Evolutionary conservation across 345 rosid species (phyloP).

Genomic region (Eucalyptus pauciflora): DNA sequence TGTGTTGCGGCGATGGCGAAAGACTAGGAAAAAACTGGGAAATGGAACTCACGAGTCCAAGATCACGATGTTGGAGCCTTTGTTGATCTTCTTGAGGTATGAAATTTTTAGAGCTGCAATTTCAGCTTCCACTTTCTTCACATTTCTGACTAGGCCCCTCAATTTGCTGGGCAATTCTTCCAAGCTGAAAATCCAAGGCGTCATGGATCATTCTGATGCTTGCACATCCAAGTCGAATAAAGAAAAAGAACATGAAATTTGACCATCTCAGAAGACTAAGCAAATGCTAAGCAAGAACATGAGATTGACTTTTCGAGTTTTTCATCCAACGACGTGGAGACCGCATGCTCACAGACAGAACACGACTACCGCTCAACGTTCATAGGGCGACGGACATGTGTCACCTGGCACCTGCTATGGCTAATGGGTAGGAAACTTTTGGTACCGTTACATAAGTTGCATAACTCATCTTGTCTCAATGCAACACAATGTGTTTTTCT

Average conservation of each 20-base stretch:
- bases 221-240: conserved; percentile 31
- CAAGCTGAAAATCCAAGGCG: conserved; percentile 26
- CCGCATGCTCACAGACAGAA: neutral
- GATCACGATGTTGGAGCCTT: conserved; percentile 73
- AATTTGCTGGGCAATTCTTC: conserved; percentile 81
- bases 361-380: neutral
- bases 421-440: neutral
- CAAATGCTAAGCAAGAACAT: neutral
- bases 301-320: neutral
- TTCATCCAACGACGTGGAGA: neutral
- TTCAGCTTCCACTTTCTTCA: conserved; percentile 83
- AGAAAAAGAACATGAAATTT: neutral
- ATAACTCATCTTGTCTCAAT: neutral
- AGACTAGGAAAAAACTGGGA: neutral
- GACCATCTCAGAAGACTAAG: neutral
- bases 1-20: neutral
- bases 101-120: conserved; percentile 84
- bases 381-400: neutral
- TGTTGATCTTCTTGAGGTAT: conserved; percentile 73
- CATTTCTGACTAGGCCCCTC: conserved; percentile 54
- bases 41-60: conserved; percentile 67
- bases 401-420: neutral
- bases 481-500: neutral
- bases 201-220: neutral
- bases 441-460: neutral